phyloP scores from a whole-genome alignment of 345 rosid genomes.

The Nasturtium officinale region DNA sequence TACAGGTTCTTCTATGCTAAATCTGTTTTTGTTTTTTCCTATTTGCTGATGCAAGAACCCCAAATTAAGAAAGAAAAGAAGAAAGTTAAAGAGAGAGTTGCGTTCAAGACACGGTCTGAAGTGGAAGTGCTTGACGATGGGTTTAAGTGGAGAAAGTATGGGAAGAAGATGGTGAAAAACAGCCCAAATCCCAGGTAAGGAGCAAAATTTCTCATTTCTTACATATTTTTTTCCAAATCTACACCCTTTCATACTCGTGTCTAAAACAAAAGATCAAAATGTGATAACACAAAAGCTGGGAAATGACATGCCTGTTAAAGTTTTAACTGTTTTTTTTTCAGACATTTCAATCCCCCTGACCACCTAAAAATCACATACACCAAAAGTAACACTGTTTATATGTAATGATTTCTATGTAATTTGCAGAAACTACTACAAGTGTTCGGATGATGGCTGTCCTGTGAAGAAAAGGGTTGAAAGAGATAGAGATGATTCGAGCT shows the following conservation, averaged over 20 bases:
- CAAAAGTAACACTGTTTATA: background rate
- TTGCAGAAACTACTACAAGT: slow-evolving; percentile 80
- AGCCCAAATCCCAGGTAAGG: slow-evolving; percentile 87
- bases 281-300: background rate
- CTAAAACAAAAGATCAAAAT: slow-evolving; percentile 1
- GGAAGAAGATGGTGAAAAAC: slow-evolving; percentile 96
- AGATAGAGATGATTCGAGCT: slow-evolving; percentile 68
- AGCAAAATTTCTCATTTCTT: slow-evolving; percentile 9
- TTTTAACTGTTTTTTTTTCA: background rate
- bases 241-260: background rate
- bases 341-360: background rate
- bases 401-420: slow-evolving; percentile 20
- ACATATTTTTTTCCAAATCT: background rate
- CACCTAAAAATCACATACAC: slow-evolving; percentile 24
- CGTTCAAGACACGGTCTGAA: slow-evolving; percentile 79
- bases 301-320: slow-evolving; percentile 19
- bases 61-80: slow-evolving; percentile 45
- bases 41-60: slow-evolving; percentile 25
- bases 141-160: slow-evolving; percentile 94
- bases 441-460: slow-evolving; percentile 71
- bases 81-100: slow-evolving; percentile 60
- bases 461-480: slow-evolving; percentile 96
- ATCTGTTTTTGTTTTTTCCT: background rate
- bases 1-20: slow-evolving; percentile 13
- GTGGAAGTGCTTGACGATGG: slow-evolving; percentile 90